These are phyloP conservation scores for Lachnellula subtilissima DNA, from an alignment of 2,329 filamentous ascomycete species.

Conservation along the genomic window DNA sequence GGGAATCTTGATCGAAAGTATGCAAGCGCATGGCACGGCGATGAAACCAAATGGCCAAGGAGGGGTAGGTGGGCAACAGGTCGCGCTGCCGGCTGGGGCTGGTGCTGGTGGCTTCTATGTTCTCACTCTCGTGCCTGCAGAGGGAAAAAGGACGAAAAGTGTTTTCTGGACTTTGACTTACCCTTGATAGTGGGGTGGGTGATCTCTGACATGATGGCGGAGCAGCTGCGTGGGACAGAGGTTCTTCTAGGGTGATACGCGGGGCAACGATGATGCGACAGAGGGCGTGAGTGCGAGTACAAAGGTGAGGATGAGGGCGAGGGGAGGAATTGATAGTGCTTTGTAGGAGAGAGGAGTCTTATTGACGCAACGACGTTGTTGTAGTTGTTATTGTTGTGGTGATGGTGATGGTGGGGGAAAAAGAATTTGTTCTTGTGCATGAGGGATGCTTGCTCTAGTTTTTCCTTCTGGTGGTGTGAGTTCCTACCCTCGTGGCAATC, in stretches of 20 bases:
- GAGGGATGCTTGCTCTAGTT: too few species aligned
- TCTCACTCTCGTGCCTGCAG: slow-evolving; percentile 1
- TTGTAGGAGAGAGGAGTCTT: too few species aligned
- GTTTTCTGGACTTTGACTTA: slow-evolving; percentile 33
- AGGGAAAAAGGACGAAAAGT: background rate
- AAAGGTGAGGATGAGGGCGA: background rate
- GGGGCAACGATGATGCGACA: too few species aligned
- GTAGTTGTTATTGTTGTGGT: too few species aligned
- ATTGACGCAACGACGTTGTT: too few species aligned
- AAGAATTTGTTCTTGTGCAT: too few species aligned
- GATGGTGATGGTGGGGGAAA: too few species aligned
- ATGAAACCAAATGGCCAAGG: background rate
- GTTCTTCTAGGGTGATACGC: too few species aligned
- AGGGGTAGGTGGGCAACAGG: background rate
- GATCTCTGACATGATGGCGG: slow-evolving; percentile 45
- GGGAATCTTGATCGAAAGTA: background rate
- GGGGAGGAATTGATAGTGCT: too few species aligned
- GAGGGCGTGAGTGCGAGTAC: background rate
- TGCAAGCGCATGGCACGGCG: background rate
- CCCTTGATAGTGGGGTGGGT: slow-evolving; percentile 55
- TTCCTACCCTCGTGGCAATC: too few species aligned
- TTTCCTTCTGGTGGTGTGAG: too few species aligned
- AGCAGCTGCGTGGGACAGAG: background rate
- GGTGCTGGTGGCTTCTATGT: background rate
- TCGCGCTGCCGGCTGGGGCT: background rate